Base-by-base conservation (phyloP, 768 basidiomycete species). In the Strobilomyces echinocephalus region DNA sequence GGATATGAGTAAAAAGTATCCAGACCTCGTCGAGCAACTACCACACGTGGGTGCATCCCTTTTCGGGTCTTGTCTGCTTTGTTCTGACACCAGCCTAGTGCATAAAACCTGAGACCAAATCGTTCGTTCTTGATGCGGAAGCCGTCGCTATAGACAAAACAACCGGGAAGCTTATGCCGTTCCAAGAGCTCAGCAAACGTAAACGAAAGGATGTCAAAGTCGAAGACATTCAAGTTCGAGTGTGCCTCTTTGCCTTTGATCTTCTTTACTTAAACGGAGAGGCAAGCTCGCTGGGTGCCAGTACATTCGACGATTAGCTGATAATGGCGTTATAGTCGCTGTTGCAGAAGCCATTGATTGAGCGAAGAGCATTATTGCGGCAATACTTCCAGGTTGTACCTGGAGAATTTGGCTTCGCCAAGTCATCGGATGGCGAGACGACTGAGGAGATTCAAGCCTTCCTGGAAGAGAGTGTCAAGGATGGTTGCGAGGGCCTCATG, bases 1-100 rank as follows among this genome's bases (percentile, higher is more conserved):
- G 70, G 94, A 99, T 61, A 99, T 98, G 97, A 94, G 88, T 68
- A 92, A 92, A 69, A 99, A 99, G 67, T 99, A 98, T 73, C 97
- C 97, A 0, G 97, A 99, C 74, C 77, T 99, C n/a, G 83, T 97
- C 11, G 91, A 92, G 56, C 94, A 97, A 66, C 76, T 97, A 18
- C 92, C 95, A 5, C 81, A 80, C 46, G 95, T 94, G 54, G 44
- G 75, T 63, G 9, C 35, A 34, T 41, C n/a, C 12, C 50, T 9
- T 40, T 53, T 49, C 8, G 9, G 10, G 4, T 8, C 15, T 16
- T 39, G 35, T 49, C 20, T 4, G 15, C 39, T 38, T 18, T 34
- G 6, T 24, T 38, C 43, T 58, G 47, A 66, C 40, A 36, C 12
- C 36, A 12, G 18, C 42, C 20, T 63, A 97, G 95, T 92, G 89